These are phyloP conservation scores for Fomitopsis schrenkii DNA, from an alignment of 1,284 basidiomycete species.

Conservation along the genomic window DNA sequence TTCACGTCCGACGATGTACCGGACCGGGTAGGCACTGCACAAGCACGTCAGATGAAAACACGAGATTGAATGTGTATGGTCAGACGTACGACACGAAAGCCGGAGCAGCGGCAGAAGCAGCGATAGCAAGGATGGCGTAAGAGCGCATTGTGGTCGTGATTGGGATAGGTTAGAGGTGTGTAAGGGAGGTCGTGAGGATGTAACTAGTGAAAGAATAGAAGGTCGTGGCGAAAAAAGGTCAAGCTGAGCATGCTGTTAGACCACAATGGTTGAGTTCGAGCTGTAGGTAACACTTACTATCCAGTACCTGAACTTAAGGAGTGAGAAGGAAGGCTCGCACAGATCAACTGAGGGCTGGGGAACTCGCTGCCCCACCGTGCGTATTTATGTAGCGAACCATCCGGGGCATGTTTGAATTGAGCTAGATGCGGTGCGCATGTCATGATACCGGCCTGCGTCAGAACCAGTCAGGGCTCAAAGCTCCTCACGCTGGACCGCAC, in stretches of 20 bases:
- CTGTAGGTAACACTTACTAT: neutral
- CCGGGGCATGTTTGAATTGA: neutral
- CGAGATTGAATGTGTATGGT: neutral
- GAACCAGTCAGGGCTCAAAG: neutral
- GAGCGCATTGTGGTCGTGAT: constrained; percentile 1
- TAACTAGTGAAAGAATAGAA: neutral
- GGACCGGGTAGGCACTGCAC: neutral
- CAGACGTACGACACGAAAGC: neutral
- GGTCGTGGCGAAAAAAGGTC: neutral
- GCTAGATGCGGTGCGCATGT: no score
- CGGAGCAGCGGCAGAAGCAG: neutral
- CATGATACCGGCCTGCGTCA: no score
- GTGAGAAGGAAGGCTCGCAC: neutral
- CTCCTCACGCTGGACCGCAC: neutral
- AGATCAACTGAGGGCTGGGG: constrained; percentile 1
- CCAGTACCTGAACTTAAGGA: neutral
- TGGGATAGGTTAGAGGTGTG: neutral
- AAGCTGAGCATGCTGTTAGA: neutral
- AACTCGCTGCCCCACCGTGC: neutral
- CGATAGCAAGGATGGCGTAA: neutral
- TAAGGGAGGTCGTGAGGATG: neutral
- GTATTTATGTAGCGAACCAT: neutral
- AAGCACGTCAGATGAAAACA: neutral
- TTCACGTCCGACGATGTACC: neutral
- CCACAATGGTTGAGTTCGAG: neutral